A percentile compares a stretch with the other conserved stretches of the same genome.
These are phyloP conservation scores for Barnettozyma hawaiiensis DNA, from an alignment of 1,139 yeast species.

Conservation along the genomic window DNA sequence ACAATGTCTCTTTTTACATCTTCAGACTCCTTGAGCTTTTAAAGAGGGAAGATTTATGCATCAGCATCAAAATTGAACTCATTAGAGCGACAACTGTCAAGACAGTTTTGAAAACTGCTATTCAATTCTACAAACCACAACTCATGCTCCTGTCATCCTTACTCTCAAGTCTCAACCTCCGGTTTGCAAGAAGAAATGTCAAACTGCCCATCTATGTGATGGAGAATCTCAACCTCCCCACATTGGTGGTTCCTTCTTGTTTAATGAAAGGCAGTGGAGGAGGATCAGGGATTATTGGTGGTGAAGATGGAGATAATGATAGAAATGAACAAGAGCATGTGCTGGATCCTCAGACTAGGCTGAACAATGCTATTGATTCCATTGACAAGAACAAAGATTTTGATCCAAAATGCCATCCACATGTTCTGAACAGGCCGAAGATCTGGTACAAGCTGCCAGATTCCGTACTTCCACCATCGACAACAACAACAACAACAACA, in stretches of 20 bases:
- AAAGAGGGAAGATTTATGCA: constrained; percentile 28
- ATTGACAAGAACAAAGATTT: background rate
- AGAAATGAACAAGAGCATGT: background rate
- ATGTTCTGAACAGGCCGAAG: background rate
- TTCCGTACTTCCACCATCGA: background rate
- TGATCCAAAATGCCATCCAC: background rate
- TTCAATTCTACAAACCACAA: constrained; percentile 51
- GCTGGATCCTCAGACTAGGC: background rate
- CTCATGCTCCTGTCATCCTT: constrained; percentile 39
- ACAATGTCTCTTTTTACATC: constrained; percentile 18
- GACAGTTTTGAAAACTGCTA: constrained; percentile 45
- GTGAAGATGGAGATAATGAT: background rate
- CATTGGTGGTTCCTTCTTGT: constrained; percentile 30
- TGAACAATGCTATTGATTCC: background rate
- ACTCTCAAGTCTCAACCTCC: constrained; percentile 30
- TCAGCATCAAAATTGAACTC: constrained; percentile 52
- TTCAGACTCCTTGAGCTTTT: constrained; percentile 14
- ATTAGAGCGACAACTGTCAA: constrained; percentile 37
- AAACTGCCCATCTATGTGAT: constrained; percentile 32
- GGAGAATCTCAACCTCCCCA: constrained; percentile 30
- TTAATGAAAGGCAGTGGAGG: constrained; percentile 25
- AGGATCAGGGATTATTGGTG: no score
- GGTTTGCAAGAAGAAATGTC: constrained; percentile 28
- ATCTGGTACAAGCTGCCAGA: background rate
- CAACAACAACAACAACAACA: background rate